Evolutionary conservation across 345 rosid species (phyloP).

Genomic region (Moricandia arvensis): DNA sequence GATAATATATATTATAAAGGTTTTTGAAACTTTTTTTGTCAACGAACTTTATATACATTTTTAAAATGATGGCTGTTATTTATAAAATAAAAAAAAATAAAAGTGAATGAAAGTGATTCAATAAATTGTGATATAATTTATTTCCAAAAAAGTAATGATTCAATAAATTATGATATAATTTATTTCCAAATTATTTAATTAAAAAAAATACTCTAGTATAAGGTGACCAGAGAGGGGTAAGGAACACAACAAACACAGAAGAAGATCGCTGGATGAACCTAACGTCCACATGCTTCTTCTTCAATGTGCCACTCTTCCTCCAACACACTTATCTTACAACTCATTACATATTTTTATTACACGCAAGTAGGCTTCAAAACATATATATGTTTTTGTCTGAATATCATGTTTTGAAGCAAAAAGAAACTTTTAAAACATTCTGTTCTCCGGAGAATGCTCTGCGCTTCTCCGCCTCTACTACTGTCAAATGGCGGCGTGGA

Average conservation of each 20-base stretch:
- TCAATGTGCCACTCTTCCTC: slow-evolving; percentile 7
- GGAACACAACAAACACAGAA: slow-evolving; percentile 1
- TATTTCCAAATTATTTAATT: no score
- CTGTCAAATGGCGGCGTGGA: slow-evolving; percentile 40
- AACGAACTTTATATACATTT: no score
- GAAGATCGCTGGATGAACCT: slow-evolving; percentile 27
- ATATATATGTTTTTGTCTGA: slow-evolving; percentile 18
- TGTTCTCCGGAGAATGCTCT: slow-evolving; percentile 9
- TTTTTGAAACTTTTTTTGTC: no score
- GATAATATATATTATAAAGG: no score
- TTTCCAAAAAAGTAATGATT: no score
- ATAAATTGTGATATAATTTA: no score
- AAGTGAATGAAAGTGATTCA: no score
- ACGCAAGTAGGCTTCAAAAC: background rate
- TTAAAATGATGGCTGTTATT: no score
- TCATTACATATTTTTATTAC: background rate
- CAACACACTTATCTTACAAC: slow-evolving; percentile 32
- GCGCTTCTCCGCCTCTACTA: background rate
- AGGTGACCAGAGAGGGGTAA: no score
- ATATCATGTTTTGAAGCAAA: background rate
- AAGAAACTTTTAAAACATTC: background rate
- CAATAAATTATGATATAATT: no score
- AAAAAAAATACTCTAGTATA: no score
- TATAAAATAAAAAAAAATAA: no score
- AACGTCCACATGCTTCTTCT: slow-evolving; percentile 32